Evolutionary conservation across 805 yeast species (phyloP).

Genomic region (Saccharomycopsis schoenii): DNA sequence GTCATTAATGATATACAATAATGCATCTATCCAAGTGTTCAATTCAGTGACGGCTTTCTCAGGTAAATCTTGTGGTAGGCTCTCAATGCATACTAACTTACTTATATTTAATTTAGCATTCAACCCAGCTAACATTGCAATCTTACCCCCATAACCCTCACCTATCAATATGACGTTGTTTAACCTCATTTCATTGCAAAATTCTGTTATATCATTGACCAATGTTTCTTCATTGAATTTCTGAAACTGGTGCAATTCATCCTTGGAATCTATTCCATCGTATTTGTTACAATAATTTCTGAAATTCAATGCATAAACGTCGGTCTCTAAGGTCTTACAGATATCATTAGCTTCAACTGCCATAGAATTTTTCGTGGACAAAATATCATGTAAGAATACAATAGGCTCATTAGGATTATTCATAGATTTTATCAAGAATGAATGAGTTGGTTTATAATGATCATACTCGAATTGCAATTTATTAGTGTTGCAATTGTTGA

Average conservation of each 20-base stretch:
- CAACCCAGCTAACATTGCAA: conserved; percentile 10
- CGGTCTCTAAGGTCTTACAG: conserved; percentile 14
- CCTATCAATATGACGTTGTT: conserved; percentile 13
- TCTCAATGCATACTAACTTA: conserved; percentile 12
- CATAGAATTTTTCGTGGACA: conserved; percentile 1
- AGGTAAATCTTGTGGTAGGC: conserved; percentile 9
- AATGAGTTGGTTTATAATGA: conserved; percentile 11
- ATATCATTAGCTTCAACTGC: conserved; percentile 16
- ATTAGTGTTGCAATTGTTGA: background rate
- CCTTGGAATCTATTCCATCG: background rate
- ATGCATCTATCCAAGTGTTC: conserved; percentile 6
- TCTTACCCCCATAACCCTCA: conserved; percentile 16
- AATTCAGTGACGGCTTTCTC: background rate
- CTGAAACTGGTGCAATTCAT: background rate
- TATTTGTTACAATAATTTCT: conserved; percentile 1
- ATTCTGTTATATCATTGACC: conserved; percentile 11
- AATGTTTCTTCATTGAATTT: conserved; percentile 3
- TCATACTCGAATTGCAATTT: conserved; percentile 7
- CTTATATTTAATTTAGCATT: conserved; percentile 1
- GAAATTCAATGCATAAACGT: conserved; percentile 11
- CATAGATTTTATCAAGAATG: conserved; percentile 11
- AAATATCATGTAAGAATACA: conserved; percentile 13
- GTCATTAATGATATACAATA: conserved; percentile 7
- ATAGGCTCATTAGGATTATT: conserved; percentile 18
- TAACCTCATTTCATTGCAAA: conserved; percentile 3